Base-by-base conservation (phyloP, 768 basidiomycete genomes). In the Termitomyces sp. region DNA sequence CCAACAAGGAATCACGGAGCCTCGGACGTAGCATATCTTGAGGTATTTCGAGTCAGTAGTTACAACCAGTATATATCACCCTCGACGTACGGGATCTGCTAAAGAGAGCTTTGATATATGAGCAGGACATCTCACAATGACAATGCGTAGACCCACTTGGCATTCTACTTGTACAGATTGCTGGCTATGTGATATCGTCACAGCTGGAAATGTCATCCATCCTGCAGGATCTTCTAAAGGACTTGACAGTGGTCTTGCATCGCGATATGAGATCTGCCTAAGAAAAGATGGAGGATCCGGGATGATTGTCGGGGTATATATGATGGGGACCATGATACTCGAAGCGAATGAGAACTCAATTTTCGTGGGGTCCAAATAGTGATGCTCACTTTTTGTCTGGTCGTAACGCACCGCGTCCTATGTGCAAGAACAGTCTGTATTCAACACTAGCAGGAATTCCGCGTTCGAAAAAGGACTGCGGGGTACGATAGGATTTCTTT, bases 1-100 rank as follows among this genome's bases (percentile, higher is more conserved):
- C 45, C 68, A 64, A 51, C 70, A 72, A 10, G 77, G 75, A 24
- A 78, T 70, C n/a, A 72, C 64, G 2, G 74, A 66, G 9, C 76
- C 77, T 36, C 76, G 70, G 8, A 74, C 72, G 54, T 75, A 78
- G 22, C 64, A 68, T 45, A 71, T 64, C 75, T 73, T 22, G 9
- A 24, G 22, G 46, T 6, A 36, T 20, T 34, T 22, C 0, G 4
- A 16, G 6, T 56, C 41, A 24, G 44, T 5, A 24, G 16, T 8
- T 9, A 36, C n/a, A 37, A 29, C 15, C 34, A 42, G 26, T 26
- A 16, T 29, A 33, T 20, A 44, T 37, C 55, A 42, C 33, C 39
- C n/a, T 26, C 18, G 26, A 60, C 66, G 51, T 61, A 76, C 73
- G 5, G 75, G 75, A 49, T 71, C 71, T 4, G 73, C 72, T 45